These are phyloP conservation scores for Hanseniaspora meyeri DNA, from an alignment of 805 yeast genomes.

Conservation along the genomic window DNA sequence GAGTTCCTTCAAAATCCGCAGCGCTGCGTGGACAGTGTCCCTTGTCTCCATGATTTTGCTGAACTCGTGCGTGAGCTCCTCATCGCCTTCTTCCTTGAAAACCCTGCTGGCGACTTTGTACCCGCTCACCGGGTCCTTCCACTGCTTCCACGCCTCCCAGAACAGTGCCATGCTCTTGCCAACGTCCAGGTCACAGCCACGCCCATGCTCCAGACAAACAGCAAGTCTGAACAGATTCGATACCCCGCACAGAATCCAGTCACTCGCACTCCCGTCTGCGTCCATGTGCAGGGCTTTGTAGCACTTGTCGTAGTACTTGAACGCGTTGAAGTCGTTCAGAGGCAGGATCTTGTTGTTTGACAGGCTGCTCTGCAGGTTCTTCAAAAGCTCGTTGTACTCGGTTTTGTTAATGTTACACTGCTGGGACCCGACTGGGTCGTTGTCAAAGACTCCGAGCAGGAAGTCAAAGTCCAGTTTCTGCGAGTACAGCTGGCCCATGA, in stretches of 20 bases:
- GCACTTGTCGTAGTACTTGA: conserved; percentile 39
- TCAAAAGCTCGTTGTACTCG: conserved; percentile 3
- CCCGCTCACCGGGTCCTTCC: conserved; percentile 51
- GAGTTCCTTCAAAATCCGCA: conserved; percentile 26
- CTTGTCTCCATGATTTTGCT: neutral
- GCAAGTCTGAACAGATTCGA: conserved; percentile 43
- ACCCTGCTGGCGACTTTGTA: conserved; percentile 49
- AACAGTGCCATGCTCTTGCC: conserved; percentile 43
- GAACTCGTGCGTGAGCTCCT: neutral
- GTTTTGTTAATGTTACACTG: neutral
- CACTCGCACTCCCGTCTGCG: neutral
- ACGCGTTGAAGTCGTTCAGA: conserved; percentile 48
- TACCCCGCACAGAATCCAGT: conserved; percentile 12
- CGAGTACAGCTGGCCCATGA: conserved; percentile 50
- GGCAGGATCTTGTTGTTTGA: conserved; percentile 33
- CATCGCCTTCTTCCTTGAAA: conserved; percentile 14
- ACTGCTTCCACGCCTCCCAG: conserved; percentile 47
- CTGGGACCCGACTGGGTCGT: conserved; percentile 11
- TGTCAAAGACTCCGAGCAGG: conserved; percentile 6
- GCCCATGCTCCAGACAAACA: conserved; percentile 57
- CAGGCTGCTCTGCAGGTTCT: conserved; percentile 16
- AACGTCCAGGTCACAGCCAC: conserved; percentile 36
- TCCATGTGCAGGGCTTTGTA: conserved; percentile 35
- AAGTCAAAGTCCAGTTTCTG: conserved; percentile 36
- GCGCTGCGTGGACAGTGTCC: neutral